These are phyloP conservation scores for Pestalotiopsis sp. DNA, from an alignment of 2,329 filamentous ascomycete genomes.

Conservation along the genomic window DNA sequence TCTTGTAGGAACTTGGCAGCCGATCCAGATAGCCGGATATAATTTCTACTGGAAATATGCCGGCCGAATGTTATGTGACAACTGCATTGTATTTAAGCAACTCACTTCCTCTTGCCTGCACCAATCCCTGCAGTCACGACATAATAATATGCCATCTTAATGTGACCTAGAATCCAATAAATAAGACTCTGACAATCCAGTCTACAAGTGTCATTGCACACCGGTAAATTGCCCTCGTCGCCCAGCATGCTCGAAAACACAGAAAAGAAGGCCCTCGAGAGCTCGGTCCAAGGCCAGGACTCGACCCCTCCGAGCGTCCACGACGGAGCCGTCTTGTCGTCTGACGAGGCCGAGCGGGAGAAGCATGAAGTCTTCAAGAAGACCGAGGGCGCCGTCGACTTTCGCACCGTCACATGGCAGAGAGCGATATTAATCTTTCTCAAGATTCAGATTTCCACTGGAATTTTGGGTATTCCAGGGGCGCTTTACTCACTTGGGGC, in stretches of 20 bases:
- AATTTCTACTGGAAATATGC: background rate
- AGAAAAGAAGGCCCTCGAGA: background rate
- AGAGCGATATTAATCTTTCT: slow-evolving; percentile 53
- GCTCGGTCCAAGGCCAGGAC: background rate
- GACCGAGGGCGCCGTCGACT: slow-evolving; percentile 49
- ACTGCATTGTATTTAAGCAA: background rate
- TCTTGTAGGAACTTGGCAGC: slow-evolving; percentile 2
- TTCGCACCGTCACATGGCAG: slow-evolving; percentile 54
- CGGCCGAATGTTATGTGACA: too few species aligned
- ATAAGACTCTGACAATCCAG: background rate
- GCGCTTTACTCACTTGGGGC: slow-evolving; percentile 26
- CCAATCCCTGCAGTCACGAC: background rate
- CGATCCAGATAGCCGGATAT: background rate
- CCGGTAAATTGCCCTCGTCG: background rate
- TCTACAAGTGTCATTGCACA: background rate
- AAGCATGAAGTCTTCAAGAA: slow-evolving; percentile 50
- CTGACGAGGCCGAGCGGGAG: slow-evolving; percentile 17
- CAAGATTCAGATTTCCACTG: slow-evolving; percentile 38
- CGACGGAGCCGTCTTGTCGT: background rate
- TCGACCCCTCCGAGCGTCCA: background rate
- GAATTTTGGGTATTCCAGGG: slow-evolving; percentile 24
- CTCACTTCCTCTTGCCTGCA: background rate
- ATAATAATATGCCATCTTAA: background rate
- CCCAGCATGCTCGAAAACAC: background rate
- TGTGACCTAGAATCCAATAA: background rate